A percentile compares a stretch with the other conserved stretches of the same genome.
Evolutionary conservation across 805 yeast genomes (phyloP).

Genomic region (Ogataea siamensis): DNA sequence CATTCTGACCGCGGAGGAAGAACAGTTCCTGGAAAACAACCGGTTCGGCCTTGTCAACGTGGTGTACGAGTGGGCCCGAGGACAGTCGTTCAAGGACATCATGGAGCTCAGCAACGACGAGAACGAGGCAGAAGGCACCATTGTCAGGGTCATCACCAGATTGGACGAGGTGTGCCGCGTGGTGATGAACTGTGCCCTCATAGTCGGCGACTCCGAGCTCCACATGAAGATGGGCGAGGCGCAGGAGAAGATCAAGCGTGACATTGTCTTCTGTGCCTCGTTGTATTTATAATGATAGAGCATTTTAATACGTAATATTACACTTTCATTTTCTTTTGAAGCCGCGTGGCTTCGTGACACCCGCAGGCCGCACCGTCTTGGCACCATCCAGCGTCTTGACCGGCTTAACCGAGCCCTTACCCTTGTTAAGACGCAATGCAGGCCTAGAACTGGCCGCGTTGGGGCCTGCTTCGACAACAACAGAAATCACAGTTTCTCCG

Average conservation of each 20-base stretch:
- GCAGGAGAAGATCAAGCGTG: constrained; percentile 93
- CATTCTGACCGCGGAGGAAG: constrained; percentile 77
- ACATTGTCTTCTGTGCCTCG: constrained; percentile 95
- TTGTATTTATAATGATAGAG: constrained; percentile 61
- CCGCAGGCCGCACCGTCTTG: constrained; percentile 21
- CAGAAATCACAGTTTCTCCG: constrained; percentile 82
- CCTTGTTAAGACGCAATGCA: constrained; percentile 30
- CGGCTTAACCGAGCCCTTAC: constrained; percentile 34
- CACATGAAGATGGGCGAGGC: constrained; percentile 89
- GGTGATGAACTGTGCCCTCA: constrained; percentile 88
- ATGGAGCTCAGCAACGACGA: constrained; percentile 86
- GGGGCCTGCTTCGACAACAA: constrained; percentile 67
- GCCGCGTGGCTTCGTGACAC: constrained; percentile 23
- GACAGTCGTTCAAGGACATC: constrained; percentile 85
- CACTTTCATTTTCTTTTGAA: constrained; percentile 15
- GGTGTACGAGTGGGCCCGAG: constrained; percentile 98
- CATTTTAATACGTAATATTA: constrained; percentile 2
- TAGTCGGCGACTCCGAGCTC: constrained; percentile 89
- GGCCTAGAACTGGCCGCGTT: constrained; percentile 34
- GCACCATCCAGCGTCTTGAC: constrained; percentile 23
- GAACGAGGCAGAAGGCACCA: constrained; percentile 73
- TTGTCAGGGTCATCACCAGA: constrained; percentile 92
- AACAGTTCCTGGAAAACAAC: constrained; percentile 75
- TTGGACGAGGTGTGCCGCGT: constrained; percentile 94
- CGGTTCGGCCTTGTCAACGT: constrained; percentile 90